phyloP scores from a whole-genome alignment of 805 yeast genomes.

The Torulaspora delbrueckii region DNA sequence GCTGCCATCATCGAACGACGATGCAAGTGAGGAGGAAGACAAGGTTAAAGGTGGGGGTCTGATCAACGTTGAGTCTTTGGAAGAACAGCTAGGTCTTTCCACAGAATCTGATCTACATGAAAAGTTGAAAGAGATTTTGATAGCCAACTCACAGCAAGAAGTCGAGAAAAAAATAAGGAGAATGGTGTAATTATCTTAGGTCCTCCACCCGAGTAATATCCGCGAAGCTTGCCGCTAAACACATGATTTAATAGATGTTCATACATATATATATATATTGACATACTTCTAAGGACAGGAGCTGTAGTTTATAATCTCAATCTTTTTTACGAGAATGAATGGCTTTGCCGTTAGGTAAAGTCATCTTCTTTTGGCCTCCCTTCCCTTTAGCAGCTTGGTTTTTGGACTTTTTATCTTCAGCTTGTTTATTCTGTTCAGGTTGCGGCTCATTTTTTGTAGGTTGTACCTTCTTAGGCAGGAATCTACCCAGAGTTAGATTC shows the following conservation, averaged over 20 bases:
- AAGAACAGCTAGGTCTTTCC: conserved; percentile 18
- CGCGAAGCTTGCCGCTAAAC: neutral
- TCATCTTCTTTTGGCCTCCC: conserved; percentile 44
- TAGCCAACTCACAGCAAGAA: conserved; percentile 24
- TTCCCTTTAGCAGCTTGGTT: conserved; percentile 18
- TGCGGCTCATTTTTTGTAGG: conserved; percentile 7
- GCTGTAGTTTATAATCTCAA: neutral
- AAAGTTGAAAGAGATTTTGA: conserved; percentile 28
- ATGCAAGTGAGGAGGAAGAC: conserved; percentile 2
- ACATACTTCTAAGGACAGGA: conserved; percentile 1
- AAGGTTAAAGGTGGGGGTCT: conserved; percentile 11
- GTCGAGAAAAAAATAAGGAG: conserved; percentile 27
- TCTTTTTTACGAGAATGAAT: conserved; percentile 39
- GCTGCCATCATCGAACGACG: neutral
- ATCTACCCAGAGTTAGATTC: conserved; percentile 43
- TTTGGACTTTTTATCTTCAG: conserved; percentile 11
- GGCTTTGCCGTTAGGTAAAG: conserved; percentile 59
- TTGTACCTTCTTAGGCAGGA: neutral
- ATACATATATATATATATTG: conserved; percentile 5
- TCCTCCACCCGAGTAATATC: conserved; percentile 23
- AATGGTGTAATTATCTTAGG: conserved; percentile 35
- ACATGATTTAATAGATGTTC: neutral
- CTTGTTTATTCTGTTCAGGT: conserved; percentile 4
- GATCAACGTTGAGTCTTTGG: conserved; percentile 16
- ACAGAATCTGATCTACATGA: conserved; percentile 22